Percentiles rank a stretch among this genome's conserved stretches.
Conservation (phyloP, 2,329 filamentous ascomycete species). For the Acarospora socialis region DNA sequence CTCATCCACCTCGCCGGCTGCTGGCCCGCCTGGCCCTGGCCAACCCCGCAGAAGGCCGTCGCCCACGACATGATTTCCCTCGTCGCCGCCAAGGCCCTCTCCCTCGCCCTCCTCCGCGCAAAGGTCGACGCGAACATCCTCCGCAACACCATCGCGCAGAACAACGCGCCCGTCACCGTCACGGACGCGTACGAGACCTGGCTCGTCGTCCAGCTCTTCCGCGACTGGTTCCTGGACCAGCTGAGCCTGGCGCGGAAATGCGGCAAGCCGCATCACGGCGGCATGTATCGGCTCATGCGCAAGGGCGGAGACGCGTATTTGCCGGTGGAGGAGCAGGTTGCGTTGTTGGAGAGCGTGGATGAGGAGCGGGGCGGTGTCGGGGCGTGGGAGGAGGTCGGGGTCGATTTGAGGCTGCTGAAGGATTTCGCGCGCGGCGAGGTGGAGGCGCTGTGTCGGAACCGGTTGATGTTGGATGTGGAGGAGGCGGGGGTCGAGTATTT, state of each 20-base stretch:
- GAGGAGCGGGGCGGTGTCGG: constrained; percentile 3
- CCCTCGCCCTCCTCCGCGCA: background rate
- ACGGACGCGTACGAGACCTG: constrained; percentile 15
- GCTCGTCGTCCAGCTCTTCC: constrained; percentile 20
- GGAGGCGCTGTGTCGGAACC: constrained; percentile 13
- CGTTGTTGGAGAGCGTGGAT: constrained; percentile 13
- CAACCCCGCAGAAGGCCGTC: constrained; percentile 8
- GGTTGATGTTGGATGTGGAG: constrained; percentile 20
- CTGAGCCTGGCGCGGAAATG: background rate
- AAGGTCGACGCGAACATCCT: background rate
- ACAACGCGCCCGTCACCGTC: constrained; percentile 18
- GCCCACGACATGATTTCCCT: constrained; percentile 7
- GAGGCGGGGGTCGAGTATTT: constrained; percentile 20
- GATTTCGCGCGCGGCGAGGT: constrained; percentile 15
- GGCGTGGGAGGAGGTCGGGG: constrained; percentile 13
- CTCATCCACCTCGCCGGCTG: constrained; percentile 23
- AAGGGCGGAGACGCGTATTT: constrained; percentile 20
- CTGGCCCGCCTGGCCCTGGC: constrained; percentile 17
- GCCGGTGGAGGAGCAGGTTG: constrained; percentile 15
- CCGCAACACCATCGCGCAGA: background rate
- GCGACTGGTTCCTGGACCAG: constrained; percentile 17
- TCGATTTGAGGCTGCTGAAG: constrained; percentile 19
- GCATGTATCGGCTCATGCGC: constrained; percentile 18
- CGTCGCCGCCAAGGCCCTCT: background rate
- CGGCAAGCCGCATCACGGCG: constrained; percentile 10